Evolutionary conservation across 2,329 filamentous ascomycete species (phyloP), one percentile per base, ranked within the genome.

Genomic region (Macrophomina phaseolina): DNA sequence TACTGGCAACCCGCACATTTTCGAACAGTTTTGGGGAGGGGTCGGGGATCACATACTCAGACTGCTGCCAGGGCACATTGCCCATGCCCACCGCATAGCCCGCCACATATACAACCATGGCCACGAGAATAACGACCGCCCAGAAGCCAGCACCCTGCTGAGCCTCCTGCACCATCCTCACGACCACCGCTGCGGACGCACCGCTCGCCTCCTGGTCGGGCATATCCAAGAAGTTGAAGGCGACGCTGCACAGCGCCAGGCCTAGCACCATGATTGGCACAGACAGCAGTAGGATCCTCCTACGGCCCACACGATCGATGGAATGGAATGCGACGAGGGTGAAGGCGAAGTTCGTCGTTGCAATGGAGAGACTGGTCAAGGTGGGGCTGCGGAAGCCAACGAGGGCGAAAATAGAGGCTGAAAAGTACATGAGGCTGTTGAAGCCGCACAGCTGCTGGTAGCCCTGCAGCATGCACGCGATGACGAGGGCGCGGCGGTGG

Each of bases 61-160:
- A 92, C 80, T 97, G 94, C 85, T 97, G 94, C 94, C 94, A 98
- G 0, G 94, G 94, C 2, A 98, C 93, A 72, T 93, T 96, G 8
- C 94, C 94, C 2, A 98, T 84, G 2, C 94, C 94, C 1, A 94
- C 83, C 1, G 94, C 94, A 75, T 96, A 98, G 0, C 90, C 85
- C 8, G 92, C 90, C 1, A 97, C 93, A 77, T 96, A 97, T 7
- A 93, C 71, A 77, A 93, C 90, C 76, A 97, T 90, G 70, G 90
- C 90, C 48, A 87, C 69, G 2, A 97, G 85, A 51, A 97, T 90
- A 18, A 89, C 18, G 0, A 73, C 5, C 0, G 76, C 74, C 75
- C 75, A 77, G 1, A 61, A 42, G 30, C 53, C 70, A 14, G 16
- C 38, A 23, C 55, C 51, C 30, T 32, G 9, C 11, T 5, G 32